phyloP scores from a whole-genome alignment of 257 asterid species.

The Solanum chiquidenum region DNA sequence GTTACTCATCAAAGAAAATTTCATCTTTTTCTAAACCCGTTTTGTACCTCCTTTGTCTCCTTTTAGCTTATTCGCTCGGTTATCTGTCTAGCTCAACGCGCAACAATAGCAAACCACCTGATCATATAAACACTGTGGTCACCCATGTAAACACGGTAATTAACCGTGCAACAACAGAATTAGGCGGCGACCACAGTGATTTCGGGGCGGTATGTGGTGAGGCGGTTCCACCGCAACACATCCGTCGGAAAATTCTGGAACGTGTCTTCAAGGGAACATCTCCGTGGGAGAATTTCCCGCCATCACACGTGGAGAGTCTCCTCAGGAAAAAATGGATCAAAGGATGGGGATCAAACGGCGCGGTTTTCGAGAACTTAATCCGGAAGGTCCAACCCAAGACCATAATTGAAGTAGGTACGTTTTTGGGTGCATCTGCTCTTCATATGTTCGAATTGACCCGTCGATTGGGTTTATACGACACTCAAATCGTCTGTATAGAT shows the following conservation, averaged over 20 bases:
- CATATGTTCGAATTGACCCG: constrained; percentile 42
- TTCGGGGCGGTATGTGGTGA: constrained; percentile 17
- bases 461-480: constrained; percentile 22
- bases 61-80: background rate
- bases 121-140: background rate
- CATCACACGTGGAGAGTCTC: constrained; percentile 16
- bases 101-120: background rate
- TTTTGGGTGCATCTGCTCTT: constrained; percentile 59
- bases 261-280: constrained; percentile 45
- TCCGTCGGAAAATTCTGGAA: constrained; percentile 25
- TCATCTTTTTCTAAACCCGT: background rate
- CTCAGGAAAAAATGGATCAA: constrained; percentile 23
- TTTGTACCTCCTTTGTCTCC: constrained; percentile 2
- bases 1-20: constrained; percentile 5
- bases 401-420: constrained; percentile 57
- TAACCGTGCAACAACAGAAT: background rate
- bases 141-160: background rate
- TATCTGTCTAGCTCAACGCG: background rate
- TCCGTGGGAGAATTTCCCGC: constrained; percentile 54
- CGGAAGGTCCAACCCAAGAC: constrained; percentile 30
- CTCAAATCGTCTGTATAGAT: constrained; percentile 50
- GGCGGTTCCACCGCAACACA: constrained; percentile 3
- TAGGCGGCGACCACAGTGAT: constrained; percentile 15
- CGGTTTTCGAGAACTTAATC: constrained; percentile 53
- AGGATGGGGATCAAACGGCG: constrained; percentile 54